Percentiles rank a stretch among this genome's conserved stretches.
These are phyloP conservation scores for Russula dissimulans DNA, from an alignment of 768 basidiomycete genomes.

Conservation along the genomic window DNA sequence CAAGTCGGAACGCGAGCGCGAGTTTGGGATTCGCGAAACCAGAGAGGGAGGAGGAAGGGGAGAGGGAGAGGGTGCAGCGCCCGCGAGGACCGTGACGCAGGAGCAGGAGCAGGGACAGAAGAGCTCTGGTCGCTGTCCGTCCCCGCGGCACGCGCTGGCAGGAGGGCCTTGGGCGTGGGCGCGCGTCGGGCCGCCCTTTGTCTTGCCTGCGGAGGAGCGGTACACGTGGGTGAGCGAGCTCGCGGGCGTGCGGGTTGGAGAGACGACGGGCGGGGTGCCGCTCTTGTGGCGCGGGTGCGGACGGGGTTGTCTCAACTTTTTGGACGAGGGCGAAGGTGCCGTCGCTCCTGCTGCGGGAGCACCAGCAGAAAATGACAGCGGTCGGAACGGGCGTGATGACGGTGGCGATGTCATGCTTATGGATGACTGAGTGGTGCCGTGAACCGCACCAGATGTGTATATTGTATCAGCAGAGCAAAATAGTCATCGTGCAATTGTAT, in stretches of 20 bases:
- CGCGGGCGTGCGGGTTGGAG: constrained; percentile 15
- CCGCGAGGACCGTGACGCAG: not conserved
- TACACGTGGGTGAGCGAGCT: constrained; percentile 13
- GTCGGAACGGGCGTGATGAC: not conserved
- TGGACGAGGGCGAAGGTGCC: not conserved
- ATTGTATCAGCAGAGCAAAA: not conserved
- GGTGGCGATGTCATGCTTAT: not conserved
- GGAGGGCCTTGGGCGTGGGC: constrained; percentile 10
- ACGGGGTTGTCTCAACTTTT: constrained; percentile 14
- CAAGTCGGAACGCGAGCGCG: not conserved
- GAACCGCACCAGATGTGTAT: not conserved
- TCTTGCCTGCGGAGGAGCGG: constrained; percentile 15
- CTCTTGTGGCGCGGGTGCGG: constrained; percentile 19
- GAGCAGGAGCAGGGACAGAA: not conserved
- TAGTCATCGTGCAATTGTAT: not conserved
- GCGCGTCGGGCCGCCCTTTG: constrained; percentile 12
- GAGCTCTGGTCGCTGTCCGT: constrained; percentile 16
- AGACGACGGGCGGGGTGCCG: constrained; percentile 16
- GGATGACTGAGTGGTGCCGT: not conserved
- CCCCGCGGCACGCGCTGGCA: not conserved
- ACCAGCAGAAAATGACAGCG: not conserved
- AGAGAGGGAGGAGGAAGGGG: too few relatives aligned
- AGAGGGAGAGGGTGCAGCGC: not conserved
- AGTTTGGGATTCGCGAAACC: too few relatives aligned
- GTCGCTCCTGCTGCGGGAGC: too few relatives aligned